Evolutionary conservation across 129 eudicot species (phyloP).

Genomic region (Oenanthe sinensis): DNA sequence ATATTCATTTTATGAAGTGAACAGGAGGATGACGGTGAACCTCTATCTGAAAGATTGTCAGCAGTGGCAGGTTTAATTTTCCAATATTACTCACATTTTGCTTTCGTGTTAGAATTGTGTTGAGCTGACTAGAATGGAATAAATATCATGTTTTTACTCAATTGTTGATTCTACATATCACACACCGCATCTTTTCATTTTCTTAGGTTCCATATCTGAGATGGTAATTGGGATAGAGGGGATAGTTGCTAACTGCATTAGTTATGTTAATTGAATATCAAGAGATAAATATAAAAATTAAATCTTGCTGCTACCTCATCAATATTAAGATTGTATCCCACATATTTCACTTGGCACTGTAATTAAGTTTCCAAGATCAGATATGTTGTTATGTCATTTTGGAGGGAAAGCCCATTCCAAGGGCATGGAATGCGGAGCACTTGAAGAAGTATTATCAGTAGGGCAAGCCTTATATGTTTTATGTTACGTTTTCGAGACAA

Average conservation of each 20-base stretch:
- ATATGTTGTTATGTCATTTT: not conserved
- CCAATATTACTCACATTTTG: not conserved
- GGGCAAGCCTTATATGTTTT: too few species aligned
- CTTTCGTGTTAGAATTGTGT: not conserved
- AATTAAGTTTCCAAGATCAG: not conserved
- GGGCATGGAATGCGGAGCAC: too few species aligned
- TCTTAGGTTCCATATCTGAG: not conserved
- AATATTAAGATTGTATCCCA: not conserved
- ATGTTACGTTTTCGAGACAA: too few species aligned
- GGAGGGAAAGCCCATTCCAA: too few species aligned
- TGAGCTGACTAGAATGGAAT: not conserved
- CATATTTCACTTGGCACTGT: not conserved
- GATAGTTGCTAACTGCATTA: not conserved
- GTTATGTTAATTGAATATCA: not conserved
- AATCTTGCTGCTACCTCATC: not conserved
- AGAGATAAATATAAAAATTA: not conserved
- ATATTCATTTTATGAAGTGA: slow-evolving; percentile 33
- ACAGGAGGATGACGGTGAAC: slow-evolving; percentile 37
- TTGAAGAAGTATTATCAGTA: too few species aligned
- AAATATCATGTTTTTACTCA: not conserved
- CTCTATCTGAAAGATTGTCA: slow-evolving; percentile 43
- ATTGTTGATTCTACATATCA: not conserved
- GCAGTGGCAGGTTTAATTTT: slow-evolving; percentile 48
- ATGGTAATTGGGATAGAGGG: not conserved
- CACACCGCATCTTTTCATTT: not conserved